These are phyloP conservation scores for Volvox africanus DNA, from an alignment of 139 green algal species.

Conservation along the genomic window DNA sequence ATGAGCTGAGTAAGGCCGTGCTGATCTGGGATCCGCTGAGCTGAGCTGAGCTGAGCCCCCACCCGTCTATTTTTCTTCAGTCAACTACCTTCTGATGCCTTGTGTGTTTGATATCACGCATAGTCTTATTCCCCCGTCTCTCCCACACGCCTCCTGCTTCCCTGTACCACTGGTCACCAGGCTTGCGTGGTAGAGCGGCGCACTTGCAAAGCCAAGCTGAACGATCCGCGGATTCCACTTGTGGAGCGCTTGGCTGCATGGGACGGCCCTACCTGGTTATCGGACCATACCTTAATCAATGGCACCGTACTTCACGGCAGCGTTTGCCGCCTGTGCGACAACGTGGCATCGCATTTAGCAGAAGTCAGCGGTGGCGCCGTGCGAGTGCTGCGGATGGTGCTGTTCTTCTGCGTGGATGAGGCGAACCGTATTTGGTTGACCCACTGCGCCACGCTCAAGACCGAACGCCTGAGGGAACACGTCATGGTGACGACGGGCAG, in stretches of 20 bases:
- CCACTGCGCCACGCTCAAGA: constrained; percentile 51
- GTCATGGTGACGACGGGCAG: neutral
- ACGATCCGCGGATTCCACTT: constrained; percentile 39
- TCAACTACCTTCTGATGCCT: too few relatives aligned
- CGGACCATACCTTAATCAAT: constrained; percentile 24
- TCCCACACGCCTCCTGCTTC: neutral
- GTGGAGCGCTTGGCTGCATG: constrained; percentile 42
- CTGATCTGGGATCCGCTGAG: too few relatives aligned
- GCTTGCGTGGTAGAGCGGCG: constrained; percentile 49
- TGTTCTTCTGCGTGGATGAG: constrained; percentile 59
- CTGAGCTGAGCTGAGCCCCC: too few relatives aligned
- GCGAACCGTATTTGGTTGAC: constrained; percentile 59
- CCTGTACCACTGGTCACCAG: neutral
- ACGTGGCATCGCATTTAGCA: constrained; percentile 50
- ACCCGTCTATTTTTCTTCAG: too few relatives aligned
- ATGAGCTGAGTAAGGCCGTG: too few relatives aligned
- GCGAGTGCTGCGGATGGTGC: constrained; percentile 54
- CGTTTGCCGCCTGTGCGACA: constrained; percentile 42
- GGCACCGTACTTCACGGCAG: constrained; percentile 42
- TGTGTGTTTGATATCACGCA: too few relatives aligned
- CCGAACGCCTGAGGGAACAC: constrained; percentile 14
- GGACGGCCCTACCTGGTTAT: constrained; percentile 39
- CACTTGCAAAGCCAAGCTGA: constrained; percentile 23
- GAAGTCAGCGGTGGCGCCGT: constrained; percentile 42
- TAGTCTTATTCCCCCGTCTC: neutral